Percentiles rank a stretch among this genome's conserved stretches.
These are phyloP conservation scores for Trypanosoma cruzi DNA, from an alignment of 208 protist genomes.

Conservation along the genomic window DNA sequence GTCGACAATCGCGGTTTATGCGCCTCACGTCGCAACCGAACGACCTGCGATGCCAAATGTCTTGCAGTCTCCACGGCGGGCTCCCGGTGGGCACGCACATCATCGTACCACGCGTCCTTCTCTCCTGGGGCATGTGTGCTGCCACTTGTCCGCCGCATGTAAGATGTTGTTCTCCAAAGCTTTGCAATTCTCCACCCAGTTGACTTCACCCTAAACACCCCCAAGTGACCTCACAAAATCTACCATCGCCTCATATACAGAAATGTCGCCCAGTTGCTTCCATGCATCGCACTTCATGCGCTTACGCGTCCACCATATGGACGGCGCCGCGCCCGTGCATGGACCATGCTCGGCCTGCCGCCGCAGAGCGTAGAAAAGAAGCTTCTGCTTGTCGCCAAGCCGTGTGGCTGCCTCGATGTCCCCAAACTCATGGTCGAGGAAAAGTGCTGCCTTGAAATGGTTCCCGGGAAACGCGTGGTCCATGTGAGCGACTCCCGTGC, in stretches of 20 bases:
- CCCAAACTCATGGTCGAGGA: constrained; percentile 63
- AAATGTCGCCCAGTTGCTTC: constrained; percentile 63
- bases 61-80: constrained; percentile 47
- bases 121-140: not conserved
- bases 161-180: not conserved
- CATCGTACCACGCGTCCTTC: constrained; percentile 42
- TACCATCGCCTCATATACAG: constrained; percentile 86
- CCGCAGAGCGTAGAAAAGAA: constrained; percentile 79
- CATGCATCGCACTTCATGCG: constrained; percentile 78
- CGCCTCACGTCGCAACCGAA: constrained; percentile 39
- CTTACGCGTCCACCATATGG: constrained; percentile 63
- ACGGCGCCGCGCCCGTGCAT: constrained; percentile 57
- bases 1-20: constrained; percentile 1
- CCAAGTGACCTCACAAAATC: constrained; percentile 70
- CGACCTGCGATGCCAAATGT: constrained; percentile 55
- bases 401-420: constrained; percentile 43
- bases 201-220: constrained; percentile 22
- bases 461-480: constrained; percentile 72
- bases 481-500: constrained; percentile 26
- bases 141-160: not conserved
- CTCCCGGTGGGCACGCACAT: constrained; percentile 39
- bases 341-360: constrained; percentile 71
- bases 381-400: constrained; percentile 58
- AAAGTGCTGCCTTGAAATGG: constrained; percentile 53
- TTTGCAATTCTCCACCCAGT: constrained; percentile 19